Conservation (phyloP, 2,329 filamentous ascomycete genomes). For the Colletotrichum tropicicola region DNA sequence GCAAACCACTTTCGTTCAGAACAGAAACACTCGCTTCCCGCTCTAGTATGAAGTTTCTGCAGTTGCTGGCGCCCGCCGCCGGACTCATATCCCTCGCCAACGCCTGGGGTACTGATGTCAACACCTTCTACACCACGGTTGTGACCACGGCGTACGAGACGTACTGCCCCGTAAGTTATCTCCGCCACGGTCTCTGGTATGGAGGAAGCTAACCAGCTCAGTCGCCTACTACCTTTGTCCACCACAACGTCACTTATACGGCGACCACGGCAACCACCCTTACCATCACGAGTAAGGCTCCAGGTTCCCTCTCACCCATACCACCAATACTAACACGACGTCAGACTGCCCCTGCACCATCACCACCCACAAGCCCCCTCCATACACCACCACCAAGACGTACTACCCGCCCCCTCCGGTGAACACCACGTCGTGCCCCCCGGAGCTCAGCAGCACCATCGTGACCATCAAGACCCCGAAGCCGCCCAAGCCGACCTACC, state of each 20-base stretch:
- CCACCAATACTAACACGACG: conserved; percentile 34
- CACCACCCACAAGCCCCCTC: conserved; percentile 42
- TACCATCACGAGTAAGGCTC: conserved; percentile 52
- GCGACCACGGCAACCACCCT: conserved; percentile 50
- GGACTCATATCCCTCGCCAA: conserved; percentile 41
- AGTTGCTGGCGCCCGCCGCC: conserved; percentile 41
- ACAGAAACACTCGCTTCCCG: conserved; percentile 33
- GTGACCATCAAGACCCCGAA: conserved; percentile 15
- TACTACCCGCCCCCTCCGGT: conserved; percentile 27
- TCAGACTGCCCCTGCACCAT: conserved; percentile 59
- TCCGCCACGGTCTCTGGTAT: neutral
- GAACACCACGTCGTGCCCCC: conserved; percentile 24
- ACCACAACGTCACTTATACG: conserved; percentile 53
- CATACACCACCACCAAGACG: conserved; percentile 39
- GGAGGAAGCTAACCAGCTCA: conserved; percentile 28
- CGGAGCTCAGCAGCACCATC: conserved; percentile 24
- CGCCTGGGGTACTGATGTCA: conserved; percentile 34
- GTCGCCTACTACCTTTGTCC: conserved; percentile 47
- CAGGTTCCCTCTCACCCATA: neutral
- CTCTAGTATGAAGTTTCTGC: conserved; percentile 46
- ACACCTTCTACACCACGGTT: conserved; percentile 45
- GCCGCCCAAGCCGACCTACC: conserved; percentile 23
- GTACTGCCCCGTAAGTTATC: conserved; percentile 51
- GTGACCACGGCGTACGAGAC: conserved; percentile 48
- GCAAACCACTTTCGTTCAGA: conserved; percentile 32